Conservation (phyloP, 352 stramenopile genomes). For the Elongisporangium anandrum region DNA sequence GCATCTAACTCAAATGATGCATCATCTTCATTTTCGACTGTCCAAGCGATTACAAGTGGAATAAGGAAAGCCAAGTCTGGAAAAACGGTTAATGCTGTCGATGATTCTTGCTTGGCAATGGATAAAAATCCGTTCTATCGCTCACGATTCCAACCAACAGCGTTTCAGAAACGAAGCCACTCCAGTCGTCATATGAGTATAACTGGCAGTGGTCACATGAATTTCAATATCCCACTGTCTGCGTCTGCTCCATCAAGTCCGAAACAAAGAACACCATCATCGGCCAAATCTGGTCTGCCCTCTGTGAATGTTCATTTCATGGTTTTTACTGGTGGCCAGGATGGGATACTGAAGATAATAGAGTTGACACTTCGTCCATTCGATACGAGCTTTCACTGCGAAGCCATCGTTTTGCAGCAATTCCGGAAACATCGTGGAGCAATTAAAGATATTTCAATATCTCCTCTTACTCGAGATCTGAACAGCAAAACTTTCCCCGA, state of each 20-base stretch:
- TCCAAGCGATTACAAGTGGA: slow-evolving; percentile 1
- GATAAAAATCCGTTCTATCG: slow-evolving; percentile 65
- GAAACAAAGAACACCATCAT: not conserved
- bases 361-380: slow-evolving; percentile 37
- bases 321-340: slow-evolving; percentile 62
- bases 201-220: not conserved
- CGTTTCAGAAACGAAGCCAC: slow-evolving; percentile 19
- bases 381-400: slow-evolving; percentile 26
- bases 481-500: slow-evolving; percentile 25
- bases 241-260: slow-evolving; percentile 23
- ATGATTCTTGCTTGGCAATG: slow-evolving; percentile 34
- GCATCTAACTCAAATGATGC: not conserved
- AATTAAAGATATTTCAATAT: slow-evolving; percentile 65
- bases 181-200: slow-evolving; percentile 30
- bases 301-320: slow-evolving; percentile 26
- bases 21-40: not conserved
- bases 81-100: slow-evolving; percentile 4
- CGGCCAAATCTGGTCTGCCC: not conserved
- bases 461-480: slow-evolving; percentile 21
- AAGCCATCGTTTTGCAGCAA: slow-evolving; percentile 37
- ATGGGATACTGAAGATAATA: slow-evolving; percentile 52
- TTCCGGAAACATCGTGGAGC: slow-evolving; percentile 59
- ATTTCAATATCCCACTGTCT: slow-evolving; percentile 2
- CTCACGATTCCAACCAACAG: slow-evolving; percentile 31
- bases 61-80: not conserved